Evolutionary conservation across 352 stramenopile genomes (phyloP), one percentile per base, ranked within the genome.

Genomic region (Globisporangium canariense): DNA sequence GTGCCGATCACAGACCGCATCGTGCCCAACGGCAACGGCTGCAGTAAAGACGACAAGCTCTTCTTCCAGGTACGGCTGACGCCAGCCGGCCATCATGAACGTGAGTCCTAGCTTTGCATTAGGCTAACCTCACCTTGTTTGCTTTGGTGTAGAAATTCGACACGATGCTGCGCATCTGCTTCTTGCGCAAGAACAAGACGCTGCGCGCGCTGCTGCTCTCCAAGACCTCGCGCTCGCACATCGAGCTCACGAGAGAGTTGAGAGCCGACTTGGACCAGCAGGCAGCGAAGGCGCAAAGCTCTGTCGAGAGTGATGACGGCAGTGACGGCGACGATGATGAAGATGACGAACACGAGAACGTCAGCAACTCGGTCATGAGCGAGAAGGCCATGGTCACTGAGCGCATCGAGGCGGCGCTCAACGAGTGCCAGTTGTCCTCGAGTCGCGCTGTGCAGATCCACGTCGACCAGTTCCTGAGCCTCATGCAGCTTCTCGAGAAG

Each of bases 171-270:
- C 81, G 85, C 40, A 67, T 93, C 50, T 88, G 74, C 50, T 96
- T 96, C 59, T 69, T 79, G 40, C 82, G 86, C 49, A 94, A 94
- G 70, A 96, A 96, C 71, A 96, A 96, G 70, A 96, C 88, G 36
- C 67, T 96, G 52, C 78, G 88, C 38, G 83, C 88, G 5, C 71
- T 90, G 40, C 58, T 96, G 45, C 66, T 88, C 4, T 81, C 79
- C 28, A 91, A 83, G 49, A 88, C 83, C n/a, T 75, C 86, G 41
- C 70, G 69, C 34, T 45, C 66, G 18, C 68, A 77, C 14, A 70
- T 86, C 40, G 63, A 69, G 47, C 45, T 62, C 5, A 62, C 65
- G 40, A 69, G 69, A 36, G 45, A 71, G 9, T 36, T 79, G 32
- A 60, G 73, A 16, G 53, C 66, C 0, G 61, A 64, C 2, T 22